Base-by-base conservation (phyloP, 1,284 basidiomycete genomes). In the Papiliotrema laurentii region DNA sequence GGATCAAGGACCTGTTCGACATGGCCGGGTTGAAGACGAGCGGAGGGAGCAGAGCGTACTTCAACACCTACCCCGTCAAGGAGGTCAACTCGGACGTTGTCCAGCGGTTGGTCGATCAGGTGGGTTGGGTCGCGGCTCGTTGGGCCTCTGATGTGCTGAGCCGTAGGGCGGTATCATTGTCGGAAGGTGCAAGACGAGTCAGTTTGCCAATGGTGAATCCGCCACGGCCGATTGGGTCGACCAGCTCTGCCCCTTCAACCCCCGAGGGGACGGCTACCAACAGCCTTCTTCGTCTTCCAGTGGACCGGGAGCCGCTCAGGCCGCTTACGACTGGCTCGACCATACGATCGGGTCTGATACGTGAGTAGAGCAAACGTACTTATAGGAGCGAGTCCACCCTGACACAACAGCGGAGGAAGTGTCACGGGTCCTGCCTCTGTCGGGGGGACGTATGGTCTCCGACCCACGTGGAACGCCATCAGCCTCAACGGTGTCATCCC, bases 151-250 rank as follows among this genome's bases (percentile, higher is more conserved):
- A 66, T 35, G 57, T 42, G 59, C 62, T 48, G 47, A 64, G 21
- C 55, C 56, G 24, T 61, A 77, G 44, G 80, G 80, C 16, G 77
- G 78, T 16, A 66, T 77, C 14, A 71, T 80, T 50, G 72, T 81
- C 4, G 80, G 78, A 30, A 80, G 79, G 57, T 77, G 78, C 3
- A 79, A 79, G 52, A 79, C 78, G 4, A 79, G 78, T 9, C 78
- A 80, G 56, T 82, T 82, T 53, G 80, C 80, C 11, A 80, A 80
- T 53, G 80, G 79, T 3, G 78, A 80, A 33, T 66, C 71, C n/a
- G 79, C 79, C 1, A 81, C 80, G 50, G 58, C 58, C 19, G 76
- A 77, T 53, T 81, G 77, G 72, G 71, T 77, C n/a, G 79, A 81
- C 55, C 72, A 78, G n/a, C 71, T 78, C 28, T 78, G 78, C 38